Evolutionary conservation across 176 grass and related monocot genomes (phyloP), one percentile per base, ranked within the genome.

Genomic region (Otatea glauca): DNA sequence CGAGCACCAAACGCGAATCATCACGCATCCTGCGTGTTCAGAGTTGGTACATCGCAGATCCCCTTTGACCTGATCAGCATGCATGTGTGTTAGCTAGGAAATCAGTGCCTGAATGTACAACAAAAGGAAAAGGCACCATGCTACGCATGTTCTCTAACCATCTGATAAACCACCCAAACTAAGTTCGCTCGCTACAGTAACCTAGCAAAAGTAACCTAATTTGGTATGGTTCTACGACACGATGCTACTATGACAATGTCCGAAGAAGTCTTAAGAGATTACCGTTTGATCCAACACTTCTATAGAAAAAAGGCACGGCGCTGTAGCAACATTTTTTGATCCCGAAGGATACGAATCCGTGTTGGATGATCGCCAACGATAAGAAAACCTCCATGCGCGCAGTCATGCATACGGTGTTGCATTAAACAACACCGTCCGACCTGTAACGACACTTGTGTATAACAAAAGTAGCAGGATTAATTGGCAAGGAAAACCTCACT

Each of bases 401-500:
- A 74, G 70, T 34, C 29, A 32, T 55, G 71, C 34, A 75, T 37
- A 70, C 20, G 15, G 73, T 72, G 20, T 48, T 65, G 47, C 67
- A 21, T 50, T 77, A 78, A 72, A 59, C 23, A 83, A 61, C 51
- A 35, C 10, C 47, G 3, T 18, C 48, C 13, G 29, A 73, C 74
- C 72, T 83, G 84, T 68, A 86, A 72, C 15, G n/a, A 72, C 37
- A 39, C 72, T 90, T 86, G 38, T 17, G 73, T 70, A 58, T 39
- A 43, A 86, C 83, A 66, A 90, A 90, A 86, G 65, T 58, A 72
- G 37, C 60, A 39, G 55, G 68, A 86, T 78, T 90, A 71, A 82
- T 49, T 49, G 58, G 73, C 55, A 90, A 86, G 83, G 78, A 78
- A 90, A 82, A 75, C 48, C 47, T 72, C 21, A 1, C 80, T 69